Evolutionary conservation across 768 basidiomycete species (phyloP).

Genomic region (Lepiota subincarnata): DNA sequence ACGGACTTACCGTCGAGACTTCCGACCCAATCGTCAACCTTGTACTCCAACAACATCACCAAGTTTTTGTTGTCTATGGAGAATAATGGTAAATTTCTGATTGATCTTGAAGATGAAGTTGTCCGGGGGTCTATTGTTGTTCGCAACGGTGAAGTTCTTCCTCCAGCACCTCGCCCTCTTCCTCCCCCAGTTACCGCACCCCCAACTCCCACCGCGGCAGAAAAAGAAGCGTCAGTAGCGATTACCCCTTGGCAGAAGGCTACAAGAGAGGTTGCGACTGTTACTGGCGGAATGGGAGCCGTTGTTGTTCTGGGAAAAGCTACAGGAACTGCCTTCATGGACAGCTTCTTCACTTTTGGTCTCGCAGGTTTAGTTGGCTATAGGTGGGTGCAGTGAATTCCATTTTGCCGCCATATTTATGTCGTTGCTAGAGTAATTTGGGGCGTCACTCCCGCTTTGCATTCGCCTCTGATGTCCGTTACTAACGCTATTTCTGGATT

Average conservation of each 20-base stretch:
- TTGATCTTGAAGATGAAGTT: slow-evolving; percentile 82
- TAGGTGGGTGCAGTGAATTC: slow-evolving; percentile 21
- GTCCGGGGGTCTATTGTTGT: slow-evolving; percentile 76
- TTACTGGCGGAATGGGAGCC: slow-evolving; percentile 76
- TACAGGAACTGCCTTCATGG: slow-evolving; percentile 82
- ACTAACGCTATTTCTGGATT: slow-evolving; percentile 84
- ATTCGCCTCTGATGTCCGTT: slow-evolving; percentile 89
- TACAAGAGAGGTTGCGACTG: slow-evolving; percentile 64
- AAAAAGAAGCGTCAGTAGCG: slow-evolving; percentile 47
- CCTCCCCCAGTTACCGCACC: slow-evolving; percentile 57
- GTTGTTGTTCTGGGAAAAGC: slow-evolving; percentile 71
- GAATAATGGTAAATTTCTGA: slow-evolving; percentile 52
- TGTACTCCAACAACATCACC: slow-evolving; percentile 89
- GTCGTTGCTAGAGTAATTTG: slow-evolving; percentile 62
- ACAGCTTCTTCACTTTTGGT: slow-evolving; percentile 85
- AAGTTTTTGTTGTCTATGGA: slow-evolving; percentile 85
- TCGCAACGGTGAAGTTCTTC: slow-evolving; percentile 61
- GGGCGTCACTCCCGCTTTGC: slow-evolving; percentile 84
- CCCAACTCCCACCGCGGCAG: slow-evolving; percentile 39
- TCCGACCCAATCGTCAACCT: slow-evolving; percentile 83
- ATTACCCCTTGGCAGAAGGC: slow-evolving; percentile 87
- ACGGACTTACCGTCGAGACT: slow-evolving; percentile 84
- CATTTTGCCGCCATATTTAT: neutral
- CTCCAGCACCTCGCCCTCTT: slow-evolving; percentile 62
- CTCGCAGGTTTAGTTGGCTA: slow-evolving; percentile 84